Evolutionary conservation across 148 eudicot genomes (phyloP), one percentile per base, ranked within the genome.

Genomic region (Pouteria glomerata): DNA sequence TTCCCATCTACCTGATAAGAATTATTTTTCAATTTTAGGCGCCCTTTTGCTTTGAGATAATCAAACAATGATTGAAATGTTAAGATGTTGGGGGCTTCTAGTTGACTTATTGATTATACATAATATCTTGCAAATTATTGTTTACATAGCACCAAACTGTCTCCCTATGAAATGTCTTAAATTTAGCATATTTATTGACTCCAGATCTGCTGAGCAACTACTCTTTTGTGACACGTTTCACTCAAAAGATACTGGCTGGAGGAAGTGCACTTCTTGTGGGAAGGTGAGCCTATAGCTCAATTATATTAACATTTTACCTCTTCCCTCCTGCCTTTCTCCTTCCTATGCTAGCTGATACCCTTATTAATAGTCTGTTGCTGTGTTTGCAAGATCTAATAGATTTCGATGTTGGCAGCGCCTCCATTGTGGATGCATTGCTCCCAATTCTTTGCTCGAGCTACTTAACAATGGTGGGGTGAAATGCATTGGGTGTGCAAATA

Each of bases 361-460:
- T 29, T 41, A 27, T 26, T 58, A 19, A 51, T 72, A 69, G 60
- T 64, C 42, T 51, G 24, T 44, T 62, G 69, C 66, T 81, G 57
- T n/a, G n/a, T 37, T 45, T 27, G 55, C 21, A 65, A 57, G 47
- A 56, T 47, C 72, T 77, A 37, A 76, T 35, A 68, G 24, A 18
- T 59, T 60, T 75, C 75, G 72, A 21, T 75, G 23, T 72, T 74
- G 70, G 47, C 92, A 95, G 99, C 89, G 80, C 63, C 94, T 95
- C 63, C 99, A 95, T 81, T 95, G 99, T 80, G 99, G 99, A 79
- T 95, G 99, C 83, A 85, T 95, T 79, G 92, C 94, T 82, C 91
- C 97, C 18, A 76, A 79, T 77, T 68, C 90, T 72, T 89, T 85
- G 73, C 81, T 95, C 27, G 96, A 86, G 85, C 78, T 95, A 71